Percentiles rank a stretch among this genome's conserved stretches.
Evolutionary conservation across 2,329 filamentous ascomycete genomes (phyloP).

Genomic region (Geosmithia flava): DNA sequence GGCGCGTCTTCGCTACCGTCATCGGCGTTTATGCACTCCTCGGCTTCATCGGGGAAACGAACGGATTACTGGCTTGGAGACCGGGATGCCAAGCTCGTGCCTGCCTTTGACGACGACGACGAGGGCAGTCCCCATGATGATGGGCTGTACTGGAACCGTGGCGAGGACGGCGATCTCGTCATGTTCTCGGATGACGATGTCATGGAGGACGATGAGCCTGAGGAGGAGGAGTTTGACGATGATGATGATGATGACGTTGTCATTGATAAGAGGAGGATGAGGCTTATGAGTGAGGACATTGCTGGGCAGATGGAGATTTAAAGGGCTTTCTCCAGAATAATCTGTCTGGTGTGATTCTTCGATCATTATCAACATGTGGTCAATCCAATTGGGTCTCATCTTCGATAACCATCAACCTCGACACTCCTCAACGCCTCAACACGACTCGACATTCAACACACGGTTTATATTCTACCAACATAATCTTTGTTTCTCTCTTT

Average conservation of each 20-base stretch:
- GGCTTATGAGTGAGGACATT: constrained; percentile 51
- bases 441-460: background rate
- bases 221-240: constrained; percentile 17
- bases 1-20: background rate
- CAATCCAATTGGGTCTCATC: too few relatives aligned
- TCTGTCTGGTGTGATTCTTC: too few relatives aligned
- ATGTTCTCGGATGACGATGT: constrained; percentile 37
- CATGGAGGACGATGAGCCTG: constrained; percentile 30
- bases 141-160: constrained; percentile 43
- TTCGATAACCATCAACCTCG: too few relatives aligned
- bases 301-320: constrained; percentile 50
- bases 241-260: constrained; percentile 23
- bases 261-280: constrained; percentile 20
- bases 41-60: constrained; percentile 45
- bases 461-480: background rate
- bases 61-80: constrained; percentile 83
- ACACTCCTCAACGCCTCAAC: too few relatives aligned
- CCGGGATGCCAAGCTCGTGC: constrained; percentile 35
- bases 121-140: constrained; percentile 36
- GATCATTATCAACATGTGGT: too few relatives aligned
- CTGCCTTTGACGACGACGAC: constrained; percentile 32
- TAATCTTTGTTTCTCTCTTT: too few relatives aligned
- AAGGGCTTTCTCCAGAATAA: too few relatives aligned
- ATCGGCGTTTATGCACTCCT: constrained; percentile 11
- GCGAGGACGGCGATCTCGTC: constrained; percentile 44